Conservation (phyloP, 1,284 basidiomycete genomes). For the Ustilago lituana region DNA sequence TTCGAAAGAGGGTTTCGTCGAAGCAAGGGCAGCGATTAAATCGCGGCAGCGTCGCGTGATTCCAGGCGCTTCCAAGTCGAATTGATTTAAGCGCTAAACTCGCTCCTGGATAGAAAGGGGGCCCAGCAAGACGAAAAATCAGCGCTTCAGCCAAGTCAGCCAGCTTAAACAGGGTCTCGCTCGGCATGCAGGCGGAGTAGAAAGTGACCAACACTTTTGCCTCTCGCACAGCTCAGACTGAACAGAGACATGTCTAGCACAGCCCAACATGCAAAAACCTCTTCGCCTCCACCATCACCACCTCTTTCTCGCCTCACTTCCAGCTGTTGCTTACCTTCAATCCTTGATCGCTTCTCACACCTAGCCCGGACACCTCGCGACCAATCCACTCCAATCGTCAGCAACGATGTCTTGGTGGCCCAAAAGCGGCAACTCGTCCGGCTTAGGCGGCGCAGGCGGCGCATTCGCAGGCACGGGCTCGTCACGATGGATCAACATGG, state of each 20-base stretch:
- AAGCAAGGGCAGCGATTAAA: no score
- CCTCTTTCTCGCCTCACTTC: neutral
- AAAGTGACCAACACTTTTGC: constrained; percentile 8
- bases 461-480: constrained; percentile 36
- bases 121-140: neutral
- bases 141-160: neutral
- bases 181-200: constrained; percentile 11
- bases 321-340: neutral
- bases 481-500: constrained; percentile 60
- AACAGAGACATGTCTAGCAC: neutral
- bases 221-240: no score
- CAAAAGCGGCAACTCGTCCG: constrained; percentile 12
- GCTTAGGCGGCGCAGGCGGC: constrained; percentile 9
- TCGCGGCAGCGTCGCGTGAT: no score
- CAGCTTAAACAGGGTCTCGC: constrained; percentile 6
- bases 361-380: no score
- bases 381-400: no score
- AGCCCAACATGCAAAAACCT: neutral
- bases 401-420: constrained; percentile 40
- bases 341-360: neutral
- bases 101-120: neutral
- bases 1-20: no score
- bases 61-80: no score
- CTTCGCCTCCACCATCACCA: neutral
- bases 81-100: neutral